Conservation (phyloP, 1,284 basidiomycete genomes). For the Cryptococcus deneoformans region DNA sequence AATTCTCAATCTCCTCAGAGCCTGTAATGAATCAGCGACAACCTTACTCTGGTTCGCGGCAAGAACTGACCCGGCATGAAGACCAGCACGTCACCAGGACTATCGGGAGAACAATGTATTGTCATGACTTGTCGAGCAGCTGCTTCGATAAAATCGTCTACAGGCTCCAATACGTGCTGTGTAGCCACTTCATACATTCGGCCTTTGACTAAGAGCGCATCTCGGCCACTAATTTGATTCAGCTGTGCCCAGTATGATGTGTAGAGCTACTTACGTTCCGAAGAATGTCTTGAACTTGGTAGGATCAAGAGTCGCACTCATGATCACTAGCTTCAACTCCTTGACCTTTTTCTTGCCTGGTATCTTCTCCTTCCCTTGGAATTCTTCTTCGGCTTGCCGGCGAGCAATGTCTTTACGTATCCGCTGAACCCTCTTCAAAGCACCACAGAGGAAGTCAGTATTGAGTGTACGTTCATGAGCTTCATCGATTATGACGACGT, state of each 20-base stretch:
- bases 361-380: conserved; percentile 32
- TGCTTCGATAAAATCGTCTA: conserved; percentile 83
- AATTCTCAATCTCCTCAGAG: conserved; percentile 93
- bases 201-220: conserved; percentile 86
- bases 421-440: conserved; percentile 80
- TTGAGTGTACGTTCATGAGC: conserved; percentile 95
- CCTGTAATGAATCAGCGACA: conserved; percentile 51
- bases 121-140: conserved; percentile 87
- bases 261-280: conserved; percentile 58
- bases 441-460: conserved; percentile 91
- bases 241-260: neutral
- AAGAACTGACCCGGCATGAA: conserved; percentile 67
- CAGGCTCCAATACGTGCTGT: conserved; percentile 67
- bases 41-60: neutral
- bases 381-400: conserved; percentile 50
- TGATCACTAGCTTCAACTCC: conserved; percentile 82
- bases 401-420: conserved; percentile 58
- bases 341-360: conserved; percentile 42
- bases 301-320: conserved; percentile 97
- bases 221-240: conserved; percentile 17
- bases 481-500: conserved; percentile 90
- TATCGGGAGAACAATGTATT: conserved; percentile 72
- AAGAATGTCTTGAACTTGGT: conserved; percentile 91
- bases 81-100: conserved; percentile 78
- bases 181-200: conserved; percentile 89